phyloP scores from a whole-genome alignment of 2,329 filamentous ascomycete species.

The Sporothrix euskadiensis region DNA sequence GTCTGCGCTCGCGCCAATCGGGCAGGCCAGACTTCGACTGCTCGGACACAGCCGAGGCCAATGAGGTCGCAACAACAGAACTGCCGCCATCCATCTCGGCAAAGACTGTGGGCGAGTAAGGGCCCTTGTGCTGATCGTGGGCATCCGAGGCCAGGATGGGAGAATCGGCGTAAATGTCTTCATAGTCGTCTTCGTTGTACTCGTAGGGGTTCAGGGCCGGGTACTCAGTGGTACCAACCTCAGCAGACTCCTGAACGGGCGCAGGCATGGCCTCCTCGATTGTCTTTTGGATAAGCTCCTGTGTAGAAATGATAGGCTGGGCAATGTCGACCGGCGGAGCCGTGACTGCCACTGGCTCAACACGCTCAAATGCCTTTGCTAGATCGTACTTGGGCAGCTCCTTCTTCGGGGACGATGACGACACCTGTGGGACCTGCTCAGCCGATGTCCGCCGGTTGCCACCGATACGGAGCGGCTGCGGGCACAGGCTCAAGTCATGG shows the following conservation, averaged over 20 bases:
- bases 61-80: neutral
- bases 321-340: neutral
- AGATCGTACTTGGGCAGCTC: neutral
- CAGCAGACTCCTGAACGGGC: neutral
- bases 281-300: neutral
- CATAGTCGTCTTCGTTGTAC: slow-evolving; percentile 22
- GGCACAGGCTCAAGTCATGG: neutral
- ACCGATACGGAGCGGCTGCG: slow-evolving; percentile 18
- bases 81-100: slow-evolving; percentile 26
- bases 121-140: neutral
- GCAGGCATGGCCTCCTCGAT: neutral
- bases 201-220: slow-evolving; percentile 38
- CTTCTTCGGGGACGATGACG: neutral
- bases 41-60: neutral
- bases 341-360: neutral
- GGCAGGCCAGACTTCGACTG: neutral
- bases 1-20: slow-evolving; percentile 1
- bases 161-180: slow-evolving; percentile 1
- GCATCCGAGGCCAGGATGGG: slow-evolving; percentile 3
- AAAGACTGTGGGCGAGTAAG: slow-evolving; percentile 24
- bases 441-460: neutral
- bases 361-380: neutral
- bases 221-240: slow-evolving; percentile 30
- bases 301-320: neutral
- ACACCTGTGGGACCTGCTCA: neutral